Evolutionary conservation across 202 grass and related monocot species (phyloP).

Genomic region (Carex sylvatica): DNA sequence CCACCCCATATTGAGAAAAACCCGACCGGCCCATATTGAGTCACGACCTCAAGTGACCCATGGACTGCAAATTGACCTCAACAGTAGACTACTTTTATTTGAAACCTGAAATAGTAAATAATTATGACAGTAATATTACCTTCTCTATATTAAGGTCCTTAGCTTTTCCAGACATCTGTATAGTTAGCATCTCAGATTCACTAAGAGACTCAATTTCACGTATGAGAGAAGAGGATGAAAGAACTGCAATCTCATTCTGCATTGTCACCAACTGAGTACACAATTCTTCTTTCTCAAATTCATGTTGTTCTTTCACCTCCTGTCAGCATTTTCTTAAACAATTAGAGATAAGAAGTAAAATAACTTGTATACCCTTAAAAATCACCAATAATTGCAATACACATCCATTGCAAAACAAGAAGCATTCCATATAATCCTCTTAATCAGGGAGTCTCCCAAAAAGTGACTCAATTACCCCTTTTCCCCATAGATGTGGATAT

Average conservation of each 20-base stretch:
- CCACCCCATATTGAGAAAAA: background rate
- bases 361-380: background rate
- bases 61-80: slow-evolving; percentile 1
- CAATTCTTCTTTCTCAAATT: slow-evolving; percentile 70
- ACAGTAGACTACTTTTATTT: background rate
- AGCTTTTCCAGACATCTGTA: slow-evolving; percentile 40
- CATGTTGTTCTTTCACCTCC: slow-evolving; percentile 66
- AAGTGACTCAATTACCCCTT: background rate
- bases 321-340: slow-evolving; percentile 27
- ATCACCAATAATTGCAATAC: background rate
- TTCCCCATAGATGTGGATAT: background rate
- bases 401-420: background rate
- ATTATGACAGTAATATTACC: slow-evolving; percentile 32
- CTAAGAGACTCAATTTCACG: slow-evolving; percentile 78
- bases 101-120: background rate
- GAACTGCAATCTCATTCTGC: slow-evolving; percentile 57
- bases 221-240: slow-evolving; percentile 69
- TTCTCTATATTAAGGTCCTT: slow-evolving; percentile 71
- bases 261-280: slow-evolving; percentile 50
- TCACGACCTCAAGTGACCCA: background rate
- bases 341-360: background rate
- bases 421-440: background rate
- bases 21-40: background rate
- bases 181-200: slow-evolving; percentile 46
- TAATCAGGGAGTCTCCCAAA: background rate